Conservation (phyloP, 441 rosid species). For the Populus hybrid region DNA sequence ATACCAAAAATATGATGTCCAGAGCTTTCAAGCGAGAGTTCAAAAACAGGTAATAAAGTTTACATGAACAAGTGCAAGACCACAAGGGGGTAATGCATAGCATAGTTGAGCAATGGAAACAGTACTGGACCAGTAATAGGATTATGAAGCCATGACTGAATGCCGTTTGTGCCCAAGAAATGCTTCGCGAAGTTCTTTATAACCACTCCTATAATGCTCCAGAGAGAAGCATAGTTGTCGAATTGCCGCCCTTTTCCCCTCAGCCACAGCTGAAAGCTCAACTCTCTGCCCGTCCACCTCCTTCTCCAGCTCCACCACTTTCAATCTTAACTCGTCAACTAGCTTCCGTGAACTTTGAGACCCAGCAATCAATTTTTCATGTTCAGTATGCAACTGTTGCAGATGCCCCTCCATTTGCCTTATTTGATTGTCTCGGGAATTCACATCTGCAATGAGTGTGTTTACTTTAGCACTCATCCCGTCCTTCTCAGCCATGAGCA, state of each 20-base stretch:
- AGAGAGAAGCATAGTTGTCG: constrained; percentile 80
- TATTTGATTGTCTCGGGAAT: constrained; percentile 36
- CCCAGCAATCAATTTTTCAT: constrained; percentile 31
- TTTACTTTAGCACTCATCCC: constrained; percentile 44
- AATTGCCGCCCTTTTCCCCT: constrained; percentile 80
- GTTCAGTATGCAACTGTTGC: constrained; percentile 22
- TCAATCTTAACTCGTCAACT: constrained; percentile 40
- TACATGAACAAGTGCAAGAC: neutral
- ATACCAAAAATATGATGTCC: neutral
- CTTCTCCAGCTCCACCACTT: constrained; percentile 46
- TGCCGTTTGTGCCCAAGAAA: constrained; percentile 37
- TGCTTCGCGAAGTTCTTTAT: constrained; percentile 51
- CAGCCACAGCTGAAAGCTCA: constrained; percentile 50
- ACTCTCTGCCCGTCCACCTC: constrained; percentile 50
- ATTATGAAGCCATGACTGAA: constrained; percentile 31
- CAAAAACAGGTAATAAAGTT: neutral
- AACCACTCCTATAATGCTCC: constrained; percentile 75
- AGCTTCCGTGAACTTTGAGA: constrained; percentile 28
- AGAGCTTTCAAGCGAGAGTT: neutral
- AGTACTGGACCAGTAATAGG: too few species aligned
- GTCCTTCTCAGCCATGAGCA: constrained; percentile 62
- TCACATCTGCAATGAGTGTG: constrained; percentile 40
- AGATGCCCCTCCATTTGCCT: constrained; percentile 40
- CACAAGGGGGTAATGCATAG: neutral
- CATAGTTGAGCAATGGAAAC: neutral